Base-by-base conservation (phyloP, 2,329 filamentous ascomycete species). In the Paraphaeosphaeria minitans region DNA sequence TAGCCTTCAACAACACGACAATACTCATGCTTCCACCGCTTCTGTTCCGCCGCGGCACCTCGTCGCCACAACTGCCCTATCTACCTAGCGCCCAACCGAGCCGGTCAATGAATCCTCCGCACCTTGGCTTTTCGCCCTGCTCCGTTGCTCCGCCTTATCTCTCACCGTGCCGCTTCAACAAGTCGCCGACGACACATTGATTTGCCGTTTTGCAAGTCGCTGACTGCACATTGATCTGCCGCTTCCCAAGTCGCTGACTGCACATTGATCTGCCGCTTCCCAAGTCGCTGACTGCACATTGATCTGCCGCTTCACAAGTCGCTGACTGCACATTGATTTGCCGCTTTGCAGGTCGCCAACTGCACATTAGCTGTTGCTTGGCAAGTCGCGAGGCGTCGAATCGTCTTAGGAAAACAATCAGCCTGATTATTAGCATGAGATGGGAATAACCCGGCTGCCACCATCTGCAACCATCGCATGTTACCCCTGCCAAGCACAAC, bases 401-500 rank as follows among this genome's bases (percentile, higher is more conserved):
- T 42, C 7, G 8, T 2, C 4, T n/a, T 4, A 37, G 2, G 2
- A 19, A 16, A 42, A 42, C 10, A 2, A 9, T 3, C 39, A 6
- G 39, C 39, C n/a, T 21, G n/a, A 3, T 7, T 19, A 19, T n/a
- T 42, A 1, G n/a, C 39, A 42, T 42, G 16, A 10, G 1, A 42
- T 42, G 39, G n/a, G 9, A 6, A 42, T 42, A 37, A 37, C 13
- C 35, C 13, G 33, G 10, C 13, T 10, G 27, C 45, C 5, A 8
- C 45, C 24, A 9, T n/a, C 27, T 48, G n/a, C 27, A 19, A 19
- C 45, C 10, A 49, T 31, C 29, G 6, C 16, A 29, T n/a, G n/a
- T 29, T 52, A 27, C 33, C 49, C 49, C 49, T 41, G 49, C 14
- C 49, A 42, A 52, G 49, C 35, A 6, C 16, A n/a, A 16, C 14